These are phyloP conservation scores for Lumnitzera littorea DNA, from an alignment of 345 rosid genomes.

Conservation along the genomic window DNA sequence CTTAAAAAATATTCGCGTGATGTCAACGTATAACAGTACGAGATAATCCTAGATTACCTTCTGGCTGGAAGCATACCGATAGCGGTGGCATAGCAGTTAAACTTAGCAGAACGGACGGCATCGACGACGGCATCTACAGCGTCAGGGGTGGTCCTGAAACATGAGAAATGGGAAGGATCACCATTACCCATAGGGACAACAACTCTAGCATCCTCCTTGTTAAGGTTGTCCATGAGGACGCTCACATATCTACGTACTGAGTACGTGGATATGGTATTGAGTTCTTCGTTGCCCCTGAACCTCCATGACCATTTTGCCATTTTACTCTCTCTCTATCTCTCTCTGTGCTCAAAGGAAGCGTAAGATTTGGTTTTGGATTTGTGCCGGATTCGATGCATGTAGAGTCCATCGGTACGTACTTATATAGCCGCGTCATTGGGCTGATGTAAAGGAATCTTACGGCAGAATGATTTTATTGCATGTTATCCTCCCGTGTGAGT, in stretches of 20 bases:
- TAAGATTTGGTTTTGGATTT: no score
- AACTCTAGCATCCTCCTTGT: conserved; percentile 25
- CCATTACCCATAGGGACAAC: conserved; percentile 61
- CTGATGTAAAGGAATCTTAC: no score
- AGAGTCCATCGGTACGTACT: no score
- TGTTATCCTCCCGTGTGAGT: no score
- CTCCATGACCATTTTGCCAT: conserved; percentile 12
- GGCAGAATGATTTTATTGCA: no score
- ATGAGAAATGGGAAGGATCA: conserved; percentile 57
- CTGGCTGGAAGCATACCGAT: conserved; percentile 54
- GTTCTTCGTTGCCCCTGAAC: conserved; percentile 25
- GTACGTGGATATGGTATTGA: conserved; percentile 12
- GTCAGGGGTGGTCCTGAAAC: conserved; percentile 37
- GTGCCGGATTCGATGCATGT: no score
- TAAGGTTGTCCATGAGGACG: conserved; percentile 29
- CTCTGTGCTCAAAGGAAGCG: background rate
- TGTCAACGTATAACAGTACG: background rate
- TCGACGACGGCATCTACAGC: conserved; percentile 56
- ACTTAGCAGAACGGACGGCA: conserved; percentile 41
- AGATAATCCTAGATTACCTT: conserved; percentile 19
- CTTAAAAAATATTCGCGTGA: background rate
- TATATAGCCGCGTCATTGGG: no score
- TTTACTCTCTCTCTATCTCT: conserved; percentile 1
- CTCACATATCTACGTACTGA: conserved; percentile 37
- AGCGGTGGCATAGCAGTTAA: conserved; percentile 39